A percentile compares a stretch with the other conserved stretches of the same genome.
phyloP scores from a whole-genome alignment of 371 early-diverging fungal genomes.

The Batkoa obscura region DNA sequence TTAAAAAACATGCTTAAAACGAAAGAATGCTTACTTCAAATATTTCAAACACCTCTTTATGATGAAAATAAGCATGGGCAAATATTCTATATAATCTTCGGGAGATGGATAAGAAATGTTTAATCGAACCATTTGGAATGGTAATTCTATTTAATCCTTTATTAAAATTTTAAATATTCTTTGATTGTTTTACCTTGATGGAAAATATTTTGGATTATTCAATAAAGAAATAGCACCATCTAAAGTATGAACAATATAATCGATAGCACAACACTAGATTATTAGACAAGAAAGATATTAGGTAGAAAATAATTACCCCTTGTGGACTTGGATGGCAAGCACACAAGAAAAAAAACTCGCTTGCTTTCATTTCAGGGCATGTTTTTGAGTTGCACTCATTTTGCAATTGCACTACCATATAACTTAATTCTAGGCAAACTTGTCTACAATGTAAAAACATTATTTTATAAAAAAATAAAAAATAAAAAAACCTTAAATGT shows the following conservation, averaged over 20 bases:
- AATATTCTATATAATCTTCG: slow-evolving; percentile 86
- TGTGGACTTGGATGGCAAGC: slow-evolving; percentile 74
- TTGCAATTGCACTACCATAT: slow-evolving; percentile 48
- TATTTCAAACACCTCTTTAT: slow-evolving; percentile 62
- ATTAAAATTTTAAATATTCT: not conserved
- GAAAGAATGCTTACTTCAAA: slow-evolving; percentile 38
- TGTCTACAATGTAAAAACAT: slow-evolving; percentile 21
- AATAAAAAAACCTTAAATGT: slow-evolving; percentile 35
- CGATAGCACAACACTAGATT: slow-evolving; percentile 70
- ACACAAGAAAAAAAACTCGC: slow-evolving; percentile 80
- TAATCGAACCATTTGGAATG: slow-evolving; percentile 47
- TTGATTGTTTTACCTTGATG: slow-evolving; percentile 28
- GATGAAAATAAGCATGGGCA: slow-evolving; percentile 86
- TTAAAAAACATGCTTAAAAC: not conserved
- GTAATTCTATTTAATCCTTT: slow-evolving; percentile 26
- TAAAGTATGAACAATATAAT: slow-evolving; percentile 81
- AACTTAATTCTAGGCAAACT: slow-evolving; percentile 60
- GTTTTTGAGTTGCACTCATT: slow-evolving; percentile 54
- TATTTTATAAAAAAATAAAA: not conserved
- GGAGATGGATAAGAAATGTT: slow-evolving; percentile 73
- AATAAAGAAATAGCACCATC: slow-evolving; percentile 69
- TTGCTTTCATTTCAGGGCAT: slow-evolving; percentile 88
- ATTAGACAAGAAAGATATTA: not conserved
- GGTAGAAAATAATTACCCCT: slow-evolving; percentile 26
- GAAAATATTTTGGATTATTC: slow-evolving; percentile 58